Conservation (phyloP, 495 filamentous ascomycete genomes). For the Penicillium paxilli region DNA sequence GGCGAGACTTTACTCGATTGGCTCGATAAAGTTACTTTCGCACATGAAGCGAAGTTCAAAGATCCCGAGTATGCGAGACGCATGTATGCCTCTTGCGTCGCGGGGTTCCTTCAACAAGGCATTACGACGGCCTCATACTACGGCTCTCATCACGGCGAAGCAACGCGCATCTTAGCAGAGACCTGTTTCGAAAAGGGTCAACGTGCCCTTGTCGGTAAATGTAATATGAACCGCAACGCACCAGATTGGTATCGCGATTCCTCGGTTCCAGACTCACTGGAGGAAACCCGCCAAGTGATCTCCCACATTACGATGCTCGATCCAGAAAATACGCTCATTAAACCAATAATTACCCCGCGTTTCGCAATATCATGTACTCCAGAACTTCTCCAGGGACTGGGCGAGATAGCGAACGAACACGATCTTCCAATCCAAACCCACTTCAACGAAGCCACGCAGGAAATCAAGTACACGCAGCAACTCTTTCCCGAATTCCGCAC, state of each 20-base stretch:
- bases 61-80: constrained; percentile 52
- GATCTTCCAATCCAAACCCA: constrained; percentile 64
- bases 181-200: constrained; percentile 58
- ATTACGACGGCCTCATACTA: constrained; percentile 69
- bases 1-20: constrained; percentile 60
- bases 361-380: constrained; percentile 62
- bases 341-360: constrained; percentile 60
- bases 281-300: constrained; percentile 55
- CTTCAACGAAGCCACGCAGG: constrained; percentile 60
- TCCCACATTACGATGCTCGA: constrained; percentile 35
- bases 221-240: constrained; percentile 63
- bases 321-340: constrained; percentile 38
- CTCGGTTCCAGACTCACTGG: constrained; percentile 46
- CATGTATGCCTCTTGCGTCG: constrained; percentile 54
- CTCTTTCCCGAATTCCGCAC: constrained; percentile 53
- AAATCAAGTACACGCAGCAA: constrained; percentile 50
- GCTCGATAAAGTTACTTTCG: constrained; percentile 61
- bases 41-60: constrained; percentile 57
- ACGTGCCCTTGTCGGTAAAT: constrained; percentile 65
- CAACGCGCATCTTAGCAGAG: constrained; percentile 59
- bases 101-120: constrained; percentile 60
- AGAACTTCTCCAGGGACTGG: constrained; percentile 53
- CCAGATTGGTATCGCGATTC: constrained; percentile 60
- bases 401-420: constrained; percentile 47
- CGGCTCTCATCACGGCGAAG: constrained; percentile 56